Conservation (phyloP, 2,329 filamentous ascomycete species). For the Parasarocladium wereldwijsianum region DNA sequence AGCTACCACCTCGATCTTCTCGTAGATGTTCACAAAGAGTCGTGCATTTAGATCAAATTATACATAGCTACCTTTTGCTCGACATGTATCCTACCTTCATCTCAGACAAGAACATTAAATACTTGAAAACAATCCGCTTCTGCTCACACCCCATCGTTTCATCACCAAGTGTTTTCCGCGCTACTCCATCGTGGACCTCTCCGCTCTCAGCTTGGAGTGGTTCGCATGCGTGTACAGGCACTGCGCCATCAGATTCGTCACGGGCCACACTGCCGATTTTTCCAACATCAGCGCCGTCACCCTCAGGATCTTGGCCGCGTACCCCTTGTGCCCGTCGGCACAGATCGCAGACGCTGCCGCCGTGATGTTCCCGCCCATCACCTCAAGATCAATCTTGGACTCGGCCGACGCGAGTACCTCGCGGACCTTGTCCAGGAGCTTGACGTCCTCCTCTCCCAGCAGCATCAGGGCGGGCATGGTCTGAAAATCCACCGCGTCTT, state of each 20-base stretch:
- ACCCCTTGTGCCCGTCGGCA: slow-evolving; percentile 53
- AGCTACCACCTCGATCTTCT: too few relatives aligned
- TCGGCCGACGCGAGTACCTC: slow-evolving; percentile 66
- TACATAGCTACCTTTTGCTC: too few relatives aligned
- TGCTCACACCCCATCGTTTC: too few relatives aligned
- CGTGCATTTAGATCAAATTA: too few relatives aligned
- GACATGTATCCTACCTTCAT: too few relatives aligned
- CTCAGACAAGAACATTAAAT: too few relatives aligned
- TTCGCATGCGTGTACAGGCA: slow-evolving; percentile 40
- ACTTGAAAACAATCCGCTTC: too few relatives aligned
- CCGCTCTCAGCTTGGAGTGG: slow-evolving; percentile 34
- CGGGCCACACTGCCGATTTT: slow-evolving; percentile 82
- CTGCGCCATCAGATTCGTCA: slow-evolving; percentile 38
- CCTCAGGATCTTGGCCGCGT: slow-evolving; percentile 70
- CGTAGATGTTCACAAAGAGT: too few relatives aligned
- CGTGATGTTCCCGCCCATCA: slow-evolving; percentile 29
- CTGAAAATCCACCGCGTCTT: slow-evolving; percentile 62
- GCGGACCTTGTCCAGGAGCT: slow-evolving; percentile 68
- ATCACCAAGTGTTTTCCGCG: too few relatives aligned
- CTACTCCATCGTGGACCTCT: slow-evolving; percentile 35
- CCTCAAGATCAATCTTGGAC: slow-evolving; percentile 53
- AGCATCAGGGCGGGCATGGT: slow-evolving; percentile 81
- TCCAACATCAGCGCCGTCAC: slow-evolving; percentile 79
- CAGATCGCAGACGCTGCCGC: slow-evolving; percentile 36
- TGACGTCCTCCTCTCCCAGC: slow-evolving; percentile 80